A percentile compares a stretch with the other conserved stretches of the same genome.
These are phyloP conservation scores for Dactylonectria estremocensis DNA, from an alignment of 2,329 filamentous ascomycete genomes.

Conservation along the genomic window DNA sequence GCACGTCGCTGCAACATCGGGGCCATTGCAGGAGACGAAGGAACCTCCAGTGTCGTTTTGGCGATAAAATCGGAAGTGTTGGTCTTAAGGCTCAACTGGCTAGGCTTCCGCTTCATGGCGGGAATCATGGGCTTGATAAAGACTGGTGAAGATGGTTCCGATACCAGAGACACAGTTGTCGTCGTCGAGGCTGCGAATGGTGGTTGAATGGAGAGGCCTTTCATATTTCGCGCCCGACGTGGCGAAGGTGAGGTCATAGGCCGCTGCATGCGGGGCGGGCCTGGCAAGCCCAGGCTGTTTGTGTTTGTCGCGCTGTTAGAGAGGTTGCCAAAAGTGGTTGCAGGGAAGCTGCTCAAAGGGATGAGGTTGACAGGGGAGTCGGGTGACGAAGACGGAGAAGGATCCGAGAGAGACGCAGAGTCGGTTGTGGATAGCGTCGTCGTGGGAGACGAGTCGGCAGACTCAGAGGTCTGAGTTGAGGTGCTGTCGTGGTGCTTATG, in stretches of 20 bases:
- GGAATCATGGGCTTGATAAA: conserved; percentile 87
- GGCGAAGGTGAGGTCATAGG: conserved; percentile 80
- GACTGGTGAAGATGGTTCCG: conserved; percentile 79
- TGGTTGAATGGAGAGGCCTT: conserved; percentile 84
- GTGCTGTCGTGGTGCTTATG: conserved; percentile 84
- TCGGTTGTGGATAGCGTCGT: conserved; percentile 95
- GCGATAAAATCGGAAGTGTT: conserved; percentile 70
- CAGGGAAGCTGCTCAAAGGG: conserved; percentile 78
- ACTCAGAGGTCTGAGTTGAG: conserved; percentile 85
- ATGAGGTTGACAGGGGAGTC: conserved; percentile 87
- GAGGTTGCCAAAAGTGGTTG: conserved; percentile 68
- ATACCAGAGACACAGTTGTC: conserved; percentile 66
- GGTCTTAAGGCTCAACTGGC: conserved; percentile 84
- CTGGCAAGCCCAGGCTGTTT: conserved; percentile 59
- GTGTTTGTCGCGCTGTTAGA: conserved; percentile 51
- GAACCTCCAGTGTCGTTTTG: conserved; percentile 66
- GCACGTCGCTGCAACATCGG: conserved; percentile 75
- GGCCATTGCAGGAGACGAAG: conserved; percentile 69
- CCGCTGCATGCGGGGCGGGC: conserved; percentile 62
- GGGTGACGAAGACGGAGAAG: conserved; percentile 91
- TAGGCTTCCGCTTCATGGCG: conserved; percentile 80
- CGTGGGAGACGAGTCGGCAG: conserved; percentile 94
- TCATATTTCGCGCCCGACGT: conserved; percentile 84
- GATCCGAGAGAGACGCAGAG: conserved; percentile 90
- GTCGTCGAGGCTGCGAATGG: conserved; percentile 63